Base-by-base conservation (phyloP, 129 eudicot species). In the Deinandra increscens region DNA sequence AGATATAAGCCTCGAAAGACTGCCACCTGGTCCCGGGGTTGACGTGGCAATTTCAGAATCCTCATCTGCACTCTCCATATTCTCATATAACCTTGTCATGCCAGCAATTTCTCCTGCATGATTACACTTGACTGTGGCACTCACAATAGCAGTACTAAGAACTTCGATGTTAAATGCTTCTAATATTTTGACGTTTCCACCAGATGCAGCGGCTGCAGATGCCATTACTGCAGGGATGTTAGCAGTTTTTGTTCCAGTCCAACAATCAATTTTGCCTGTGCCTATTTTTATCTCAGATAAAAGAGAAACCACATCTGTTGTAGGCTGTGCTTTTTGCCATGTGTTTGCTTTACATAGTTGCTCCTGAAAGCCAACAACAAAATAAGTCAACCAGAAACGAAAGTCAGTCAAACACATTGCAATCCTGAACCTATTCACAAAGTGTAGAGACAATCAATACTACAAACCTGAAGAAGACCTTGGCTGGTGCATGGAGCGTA, bases 191-290 rank as follows among this genome's bases (percentile, higher is more conserved):
- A 89, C 73, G 60, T 81, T 90, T 68, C 86, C 97, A 38, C 99
- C 99, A n/a, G 99, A 94, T 19, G 99, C 99, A 12, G 99, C 99
- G 3, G 99, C 99, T 39, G 97, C 99, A 15, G 99, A 96, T 73
- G 97, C 93, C 96, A 94, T 94, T 38, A 94, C 99, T 70, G 99
- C 97, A 29, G 97, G 99, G 60, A 94, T 87, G 89, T 94, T 94
- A 36, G 96, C 99, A 14, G 97, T 82, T 85, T 86, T 87, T 64
- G 85, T 76, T 53, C 99, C 99, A 48, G 77, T 82, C 96, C 97
- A 94, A 79, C 85, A 81, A 33, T 94, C 92, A 49, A 70, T 85
- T 81, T 90, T 90, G 29, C 96, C 99, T 0, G 97, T 89, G 51
- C 97, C 97, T 43, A 94, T 94, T 68, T 86, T 77, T 78, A 94